Evolutionary conservation across 805 yeast species (phyloP).

Genomic region (Yarrowia bubula): DNA sequence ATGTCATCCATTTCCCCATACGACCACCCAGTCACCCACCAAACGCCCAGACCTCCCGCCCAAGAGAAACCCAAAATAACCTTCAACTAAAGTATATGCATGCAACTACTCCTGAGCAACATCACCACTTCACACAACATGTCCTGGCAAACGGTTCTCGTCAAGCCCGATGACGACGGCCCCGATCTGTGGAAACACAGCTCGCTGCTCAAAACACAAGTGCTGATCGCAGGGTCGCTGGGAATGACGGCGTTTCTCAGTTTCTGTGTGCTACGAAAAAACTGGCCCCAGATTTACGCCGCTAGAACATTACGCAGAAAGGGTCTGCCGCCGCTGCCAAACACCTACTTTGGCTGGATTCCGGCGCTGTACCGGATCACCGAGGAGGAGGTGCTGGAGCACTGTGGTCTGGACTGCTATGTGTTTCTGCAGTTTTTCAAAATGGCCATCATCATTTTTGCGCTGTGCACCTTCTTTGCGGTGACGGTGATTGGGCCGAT

Average conservation of each 20-base stretch:
- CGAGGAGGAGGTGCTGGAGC: conserved; percentile 76
- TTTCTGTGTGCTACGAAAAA: conserved; percentile 68
- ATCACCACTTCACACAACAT: neutral
- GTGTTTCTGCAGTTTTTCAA: conserved; percentile 89
- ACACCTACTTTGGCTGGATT: conserved; percentile 78
- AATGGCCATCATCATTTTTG: conserved; percentile 72
- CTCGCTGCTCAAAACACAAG: conserved; percentile 73
- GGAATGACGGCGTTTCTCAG: conserved; percentile 67
- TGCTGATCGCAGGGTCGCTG: conserved; percentile 61
- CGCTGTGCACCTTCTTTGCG: conserved; percentile 66
- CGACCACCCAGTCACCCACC: too few relatives aligned
- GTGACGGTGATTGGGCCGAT: conserved; percentile 78
- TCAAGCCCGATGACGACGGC: conserved; percentile 25
- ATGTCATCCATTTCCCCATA: too few relatives aligned
- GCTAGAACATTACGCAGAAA: conserved; percentile 61
- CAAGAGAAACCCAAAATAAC: too few relatives aligned
- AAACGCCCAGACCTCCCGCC: too few relatives aligned
- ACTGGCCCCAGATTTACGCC: conserved; percentile 80
- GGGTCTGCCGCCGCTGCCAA: conserved; percentile 53
- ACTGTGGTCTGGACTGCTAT: conserved; percentile 92
- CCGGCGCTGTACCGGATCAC: conserved; percentile 59
- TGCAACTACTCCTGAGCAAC: conserved; percentile 19
- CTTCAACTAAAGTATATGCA: neutral
- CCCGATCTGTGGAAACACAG: conserved; percentile 35
- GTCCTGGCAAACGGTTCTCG: conserved; percentile 12